These are phyloP conservation scores for Brasenia schreberi DNA, from an alignment of 164 flowering plant species.

Conservation along the genomic window DNA sequence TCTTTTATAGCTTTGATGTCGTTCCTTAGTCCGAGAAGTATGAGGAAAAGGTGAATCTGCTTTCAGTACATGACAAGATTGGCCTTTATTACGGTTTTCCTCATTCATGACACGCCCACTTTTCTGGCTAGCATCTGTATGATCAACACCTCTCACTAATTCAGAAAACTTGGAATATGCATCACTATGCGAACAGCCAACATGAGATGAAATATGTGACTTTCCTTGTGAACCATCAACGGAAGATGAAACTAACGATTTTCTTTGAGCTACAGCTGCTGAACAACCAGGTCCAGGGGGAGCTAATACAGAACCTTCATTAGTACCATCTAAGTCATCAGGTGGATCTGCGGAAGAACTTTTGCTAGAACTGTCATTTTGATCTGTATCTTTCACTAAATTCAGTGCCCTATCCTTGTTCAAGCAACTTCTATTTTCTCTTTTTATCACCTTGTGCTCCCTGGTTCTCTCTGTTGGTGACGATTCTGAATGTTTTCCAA, in stretches of 20 bases:
- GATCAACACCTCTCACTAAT: neutral
- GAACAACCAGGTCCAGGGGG: neutral
- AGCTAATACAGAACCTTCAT: neutral
- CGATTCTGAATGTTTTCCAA: neutral
- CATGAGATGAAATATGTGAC: constrained; percentile 8
- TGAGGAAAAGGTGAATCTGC: neutral
- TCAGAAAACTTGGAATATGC: neutral
- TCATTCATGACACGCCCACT: neutral
- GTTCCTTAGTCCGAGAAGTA: neutral
- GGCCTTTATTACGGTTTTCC: neutral
- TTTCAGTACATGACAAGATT: neutral
- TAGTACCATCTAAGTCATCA: neutral
- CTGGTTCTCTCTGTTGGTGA: neutral
- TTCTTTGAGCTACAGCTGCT: neutral
- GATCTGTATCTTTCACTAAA: no score
- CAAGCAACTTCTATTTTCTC: neutral
- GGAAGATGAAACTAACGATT: constrained; percentile 9
- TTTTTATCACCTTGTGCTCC: neutral
- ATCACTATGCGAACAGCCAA: neutral
- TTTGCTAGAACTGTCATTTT: neutral
- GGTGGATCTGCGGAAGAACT: neutral
- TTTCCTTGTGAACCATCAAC: constrained; percentile 1
- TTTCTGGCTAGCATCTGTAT: neutral
- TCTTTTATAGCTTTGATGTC: neutral
- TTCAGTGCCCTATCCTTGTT: neutral